phyloP scores from a whole-genome alignment of 1,139 yeast species.

The Kodamaea suecica region DNA sequence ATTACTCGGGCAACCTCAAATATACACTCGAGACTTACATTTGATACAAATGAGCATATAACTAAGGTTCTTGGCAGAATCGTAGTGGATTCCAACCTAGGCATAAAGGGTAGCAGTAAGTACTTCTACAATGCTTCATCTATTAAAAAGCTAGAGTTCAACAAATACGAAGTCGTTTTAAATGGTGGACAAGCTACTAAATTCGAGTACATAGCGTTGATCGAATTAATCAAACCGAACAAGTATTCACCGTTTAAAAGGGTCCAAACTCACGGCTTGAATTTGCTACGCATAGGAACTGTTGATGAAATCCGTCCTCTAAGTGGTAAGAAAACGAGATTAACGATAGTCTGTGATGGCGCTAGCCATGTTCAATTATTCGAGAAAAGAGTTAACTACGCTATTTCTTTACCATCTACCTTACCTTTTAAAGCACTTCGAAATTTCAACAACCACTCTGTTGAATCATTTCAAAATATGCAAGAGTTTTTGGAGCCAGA shows the following conservation, averaged over 20 bases:
- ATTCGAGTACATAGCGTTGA: slow-evolving; percentile 13
- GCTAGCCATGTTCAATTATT: slow-evolving; percentile 10
- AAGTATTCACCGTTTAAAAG: slow-evolving; percentile 23
- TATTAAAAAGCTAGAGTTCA: slow-evolving; percentile 6
- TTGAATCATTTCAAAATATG: slow-evolving; percentile 1
- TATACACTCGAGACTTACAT: slow-evolving; percentile 1
- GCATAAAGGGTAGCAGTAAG: slow-evolving; percentile 29
- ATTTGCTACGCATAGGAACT: slow-evolving; percentile 15
- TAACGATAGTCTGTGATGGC: slow-evolving; percentile 8
- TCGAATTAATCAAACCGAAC: slow-evolving; percentile 32
- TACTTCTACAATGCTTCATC: slow-evolving; percentile 21
- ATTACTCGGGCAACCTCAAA: slow-evolving; percentile 3
- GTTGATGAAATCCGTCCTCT: slow-evolving; percentile 7
- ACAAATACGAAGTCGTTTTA: slow-evolving; percentile 6
- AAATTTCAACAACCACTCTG: background rate
- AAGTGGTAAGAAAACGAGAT: slow-evolving; percentile 3
- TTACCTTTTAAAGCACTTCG: background rate
- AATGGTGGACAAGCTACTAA: background rate
- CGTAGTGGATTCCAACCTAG: slow-evolving; percentile 19
- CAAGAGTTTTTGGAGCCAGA: background rate
- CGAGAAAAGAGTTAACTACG: slow-evolving; percentile 11
- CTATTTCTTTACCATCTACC: background rate
- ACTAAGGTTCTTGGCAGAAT: slow-evolving; percentile 21
- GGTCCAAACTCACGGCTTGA: slow-evolving; percentile 27
- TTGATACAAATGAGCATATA: slow-evolving; percentile 17